Evolutionary conservation across 140 eudicot species (phyloP).

Genomic region (Anethum foeniculum): DNA sequence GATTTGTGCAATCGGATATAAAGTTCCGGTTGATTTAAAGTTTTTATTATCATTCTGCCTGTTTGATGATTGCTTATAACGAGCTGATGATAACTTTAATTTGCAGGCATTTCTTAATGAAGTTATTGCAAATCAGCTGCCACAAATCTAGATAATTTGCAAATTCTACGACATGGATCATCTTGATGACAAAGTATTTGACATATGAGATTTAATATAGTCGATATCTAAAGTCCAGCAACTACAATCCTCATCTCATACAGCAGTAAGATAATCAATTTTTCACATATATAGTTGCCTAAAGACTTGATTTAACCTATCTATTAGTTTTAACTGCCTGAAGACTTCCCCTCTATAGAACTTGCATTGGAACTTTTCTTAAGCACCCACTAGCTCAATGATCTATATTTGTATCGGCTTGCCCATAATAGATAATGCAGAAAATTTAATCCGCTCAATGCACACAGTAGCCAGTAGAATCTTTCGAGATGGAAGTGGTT

Average conservation of each 20-base stretch:
- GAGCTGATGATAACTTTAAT: not conserved
- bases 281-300: not conserved
- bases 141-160: not conserved
- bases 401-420: constrained; percentile 38
- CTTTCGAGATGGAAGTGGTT: constrained; percentile 43
- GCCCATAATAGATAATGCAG: constrained; percentile 49
- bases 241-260: not conserved
- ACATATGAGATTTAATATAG: not conserved
- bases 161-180: not conserved
- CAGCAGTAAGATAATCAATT: not conserved
- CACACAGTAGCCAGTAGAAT: constrained; percentile 57
- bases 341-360: not conserved
- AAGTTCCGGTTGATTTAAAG: too few relatives aligned
- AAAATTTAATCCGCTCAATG: constrained; percentile 40
- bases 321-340: not conserved
- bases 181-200: not conserved
- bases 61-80: too few relatives aligned
- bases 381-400: constrained; percentile 11
- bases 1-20: too few relatives aligned
- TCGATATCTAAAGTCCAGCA: not conserved
- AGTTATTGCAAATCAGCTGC: not conserved
- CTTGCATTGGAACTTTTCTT: not conserved
- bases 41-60: too few relatives aligned
- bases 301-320: not conserved
- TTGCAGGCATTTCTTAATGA: not conserved